Evolutionary conservation across 1,139 yeast species (phyloP).

Genomic region (Wickerhamiella infanticola): DNA sequence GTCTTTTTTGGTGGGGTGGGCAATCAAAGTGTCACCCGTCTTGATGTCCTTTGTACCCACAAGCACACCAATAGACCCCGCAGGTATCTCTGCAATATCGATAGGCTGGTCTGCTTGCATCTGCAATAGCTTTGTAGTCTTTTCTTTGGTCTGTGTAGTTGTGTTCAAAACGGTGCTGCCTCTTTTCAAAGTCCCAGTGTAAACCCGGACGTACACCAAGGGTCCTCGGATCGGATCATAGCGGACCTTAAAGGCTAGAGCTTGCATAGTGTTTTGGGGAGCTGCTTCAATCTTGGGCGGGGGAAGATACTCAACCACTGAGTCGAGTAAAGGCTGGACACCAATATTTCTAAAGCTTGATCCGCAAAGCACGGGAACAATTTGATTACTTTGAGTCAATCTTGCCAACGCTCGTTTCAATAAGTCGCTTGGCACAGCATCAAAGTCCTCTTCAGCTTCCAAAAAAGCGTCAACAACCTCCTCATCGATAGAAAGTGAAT

Average conservation of each 20-base stretch:
- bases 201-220: slow-evolving; percentile 76
- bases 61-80: slow-evolving; percentile 88
- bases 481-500: slow-evolving; percentile 69
- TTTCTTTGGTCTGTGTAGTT: slow-evolving; percentile 49
- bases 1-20: slow-evolving; percentile 36
- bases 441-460: slow-evolving; percentile 41
- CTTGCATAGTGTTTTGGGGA: slow-evolving; percentile 36
- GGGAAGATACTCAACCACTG: slow-evolving; percentile 62
- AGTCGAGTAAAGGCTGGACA: slow-evolving; percentile 85
- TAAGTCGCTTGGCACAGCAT: slow-evolving; percentile 34
- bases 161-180: slow-evolving; percentile 43
- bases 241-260: slow-evolving; percentile 80
- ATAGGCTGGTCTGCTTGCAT: slow-evolving; percentile 86
- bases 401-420: slow-evolving; percentile 45
- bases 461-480: slow-evolving; percentile 58
- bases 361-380: slow-evolving; percentile 82
- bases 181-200: slow-evolving; percentile 57
- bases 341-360: slow-evolving; percentile 88
- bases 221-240: slow-evolving; percentile 69
- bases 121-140: slow-evolving; percentile 49
- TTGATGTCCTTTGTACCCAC: slow-evolving; percentile 58
- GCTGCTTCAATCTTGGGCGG: slow-evolving; percentile 51
- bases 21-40: slow-evolving; percentile 81
- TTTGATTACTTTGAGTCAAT: slow-evolving; percentile 41
- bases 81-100: slow-evolving; percentile 42